Evolutionary conservation across 345 rosid genomes (phyloP), one percentile per base, ranked within the genome.

Genomic region (Gossypium herbaceum): DNA sequence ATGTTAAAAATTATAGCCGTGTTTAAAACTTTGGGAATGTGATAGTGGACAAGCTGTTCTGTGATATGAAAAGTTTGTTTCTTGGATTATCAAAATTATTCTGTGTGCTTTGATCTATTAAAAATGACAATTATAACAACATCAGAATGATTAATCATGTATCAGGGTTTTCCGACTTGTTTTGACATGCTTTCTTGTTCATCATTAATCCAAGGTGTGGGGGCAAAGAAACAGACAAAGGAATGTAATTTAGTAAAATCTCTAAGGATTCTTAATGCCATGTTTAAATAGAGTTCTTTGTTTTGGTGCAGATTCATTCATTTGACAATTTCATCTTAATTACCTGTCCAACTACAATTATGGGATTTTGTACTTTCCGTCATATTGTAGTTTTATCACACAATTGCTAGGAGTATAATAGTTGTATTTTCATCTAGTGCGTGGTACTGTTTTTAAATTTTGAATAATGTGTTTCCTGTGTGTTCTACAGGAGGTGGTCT

Each of bases 401-500:
- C 13, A 5, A 34, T 34, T 12, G 24, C n/a, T 45, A 25, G 24
- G 59, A 51, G 16, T 16, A 25, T 58, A 12, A 56, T 56, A 56
- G 16, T n/a, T 8, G 58, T 13, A 12, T 2, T 3, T 48, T 54
- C 58, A 54, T 54, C 58, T 45, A 13, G 71, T 45, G 7, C n/a
- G 24, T 12, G 41, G 41, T 67, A 5, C 50, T 22, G 34, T 45
- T 48, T 52, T 47, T 22, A 6, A 29, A 68, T 48, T 15, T 25
- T 20, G 41, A 24, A 47, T 71, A 8, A 57, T 54, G 10, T n/a
- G 4, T 29, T 76, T 16, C 19, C 58, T 69, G 22, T 85, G 60
- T 52, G 27, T 76, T 65, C 82, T 76, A 72, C 82, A 95, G 99
- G 99, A 91, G 86, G 94, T 95, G 59, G 92, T 87, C 72, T 95